phyloP scores from a whole-genome alignment of 495 filamentous ascomycete genomes.

The Penicillium canescens region DNA sequence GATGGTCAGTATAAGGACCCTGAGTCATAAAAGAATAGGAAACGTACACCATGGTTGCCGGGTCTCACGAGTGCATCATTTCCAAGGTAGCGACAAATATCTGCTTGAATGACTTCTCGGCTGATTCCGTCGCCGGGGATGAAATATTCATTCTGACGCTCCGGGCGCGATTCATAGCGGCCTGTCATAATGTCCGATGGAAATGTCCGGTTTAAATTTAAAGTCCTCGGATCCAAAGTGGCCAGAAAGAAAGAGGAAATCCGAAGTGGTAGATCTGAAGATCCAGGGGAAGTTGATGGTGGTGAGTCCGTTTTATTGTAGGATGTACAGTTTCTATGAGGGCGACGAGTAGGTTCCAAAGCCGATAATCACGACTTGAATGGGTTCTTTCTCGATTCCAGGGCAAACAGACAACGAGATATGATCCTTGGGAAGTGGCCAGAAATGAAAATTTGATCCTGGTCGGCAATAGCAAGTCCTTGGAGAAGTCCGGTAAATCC shows the following conservation, averaged over 20 bases:
- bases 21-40: slow-evolving; percentile 7
- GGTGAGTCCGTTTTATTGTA: slow-evolving; percentile 26
- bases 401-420: slow-evolving; percentile 14
- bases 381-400: slow-evolving; percentile 12
- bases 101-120: slow-evolving; percentile 90
- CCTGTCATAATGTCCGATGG: slow-evolving; percentile 43
- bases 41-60: slow-evolving; percentile 74
- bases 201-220: slow-evolving; percentile 27
- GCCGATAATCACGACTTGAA: slow-evolving; percentile 25
- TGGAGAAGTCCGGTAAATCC: slow-evolving; percentile 24
- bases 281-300: slow-evolving; percentile 12
- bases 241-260: slow-evolving; percentile 24
- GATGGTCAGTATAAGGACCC: slow-evolving; percentile 33
- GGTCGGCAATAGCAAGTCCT: slow-evolving; percentile 21
- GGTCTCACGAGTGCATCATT: slow-evolving; percentile 89
- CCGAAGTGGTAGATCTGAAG: slow-evolving; percentile 14
- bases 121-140: slow-evolving; percentile 87
- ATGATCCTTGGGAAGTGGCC: slow-evolving; percentile 23
- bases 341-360: slow-evolving; percentile 18
- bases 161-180: slow-evolving; percentile 41
- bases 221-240: slow-evolving; percentile 41
- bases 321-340: slow-evolving; percentile 30
- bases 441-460: slow-evolving; percentile 14
- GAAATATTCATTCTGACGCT: slow-evolving; percentile 81
- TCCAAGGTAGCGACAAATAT: slow-evolving; percentile 92